Base-by-base conservation (phyloP, 2,329 filamentous ascomycete genomes). In the Blastomyces silverae region DNA sequence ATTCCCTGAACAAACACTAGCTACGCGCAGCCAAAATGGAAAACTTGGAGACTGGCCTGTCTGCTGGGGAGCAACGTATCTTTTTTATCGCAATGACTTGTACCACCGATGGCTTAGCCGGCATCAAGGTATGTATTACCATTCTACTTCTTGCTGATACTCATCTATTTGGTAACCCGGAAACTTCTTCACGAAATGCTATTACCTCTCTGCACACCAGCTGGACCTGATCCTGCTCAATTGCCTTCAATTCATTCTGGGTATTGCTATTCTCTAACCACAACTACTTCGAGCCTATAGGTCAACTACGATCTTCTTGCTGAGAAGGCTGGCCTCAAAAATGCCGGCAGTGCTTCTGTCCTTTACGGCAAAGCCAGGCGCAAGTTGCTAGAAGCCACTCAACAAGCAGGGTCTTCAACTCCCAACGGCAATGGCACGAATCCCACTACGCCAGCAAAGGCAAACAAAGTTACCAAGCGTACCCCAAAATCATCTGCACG, bases 281-380 rank as follows among this genome's bases (percentile, higher is more conserved):
- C 10, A 61, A 22, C 15, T 42, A 22, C n/a, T 22, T 50, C 15
- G 25, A 61, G 44, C 15, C 11, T 34, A 15, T 64, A 79, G 77
- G 65, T 79, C 34, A 77, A 81, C 69, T 76, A 73, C 65, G 69
- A 73, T 0, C 76, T 73, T 31, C 67, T 81, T 11, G 77, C 78
- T 28, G 64, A 67, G 13, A 70, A 68, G 39, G 72, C 71, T 15
- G 73, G 74, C 25, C 75, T 77, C 66, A 78, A 77, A 65, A 79
- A 75, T 62, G 67, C 66, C 1, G 64, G 64, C 8, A 74, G 76
- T 1, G 79, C 78, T 3, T 70, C 67, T 17, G 71, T 74, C n/a
- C 66, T 73, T 20, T 80, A 75, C 66, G 67, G 69, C 46, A 71
- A 70, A 13, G 71, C 76, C 13, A 78, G 73, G 64, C 76, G 75